Percentiles rank a stretch among this genome's conserved stretches.
Evolutionary conservation across 495 filamentous ascomycete species (phyloP).

Genomic region (Penicillium robsamsonii): DNA sequence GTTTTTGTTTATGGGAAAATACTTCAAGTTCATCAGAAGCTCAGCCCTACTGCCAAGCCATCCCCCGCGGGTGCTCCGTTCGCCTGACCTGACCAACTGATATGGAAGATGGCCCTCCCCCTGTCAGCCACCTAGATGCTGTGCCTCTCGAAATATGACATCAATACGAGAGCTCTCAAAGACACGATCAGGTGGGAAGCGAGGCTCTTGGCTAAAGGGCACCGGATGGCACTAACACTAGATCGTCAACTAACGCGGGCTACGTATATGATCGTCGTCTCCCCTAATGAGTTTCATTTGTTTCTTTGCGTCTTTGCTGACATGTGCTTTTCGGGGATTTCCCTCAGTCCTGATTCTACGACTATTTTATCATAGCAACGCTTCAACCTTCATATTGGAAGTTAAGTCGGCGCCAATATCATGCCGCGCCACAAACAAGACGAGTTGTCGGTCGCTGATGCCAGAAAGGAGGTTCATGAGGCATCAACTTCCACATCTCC

Average conservation of each 20-base stretch:
- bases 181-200: slow-evolving; percentile 11
- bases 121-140: background rate
- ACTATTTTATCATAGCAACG: background rate
- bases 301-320: slow-evolving; percentile 5
- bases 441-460: slow-evolving; percentile 3
- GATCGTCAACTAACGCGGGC: slow-evolving; percentile 18
- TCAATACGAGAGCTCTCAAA: background rate
- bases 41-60: slow-evolving; percentile 15
- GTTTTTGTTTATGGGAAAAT: too few relatives aligned
- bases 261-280: slow-evolving; percentile 27
- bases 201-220: slow-evolving; percentile 13
- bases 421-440: slow-evolving; percentile 14
- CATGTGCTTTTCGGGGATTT: slow-evolving; percentile 10
- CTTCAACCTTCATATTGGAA: background rate
- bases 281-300: slow-evolving; percentile 20
- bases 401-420: slow-evolving; percentile 3
- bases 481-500: slow-evolving; percentile 1
- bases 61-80: slow-evolving; percentile 4
- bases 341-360: background rate
- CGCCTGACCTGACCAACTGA: slow-evolving; percentile 17
- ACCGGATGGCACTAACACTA: slow-evolving; percentile 8
- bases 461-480: background rate
- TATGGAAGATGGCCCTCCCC: background rate
- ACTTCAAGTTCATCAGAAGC: background rate
- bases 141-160: background rate